Evolutionary conservation across 2,329 filamentous ascomycete species (phyloP).

Genomic region (Elsinoe arachidis): DNA sequence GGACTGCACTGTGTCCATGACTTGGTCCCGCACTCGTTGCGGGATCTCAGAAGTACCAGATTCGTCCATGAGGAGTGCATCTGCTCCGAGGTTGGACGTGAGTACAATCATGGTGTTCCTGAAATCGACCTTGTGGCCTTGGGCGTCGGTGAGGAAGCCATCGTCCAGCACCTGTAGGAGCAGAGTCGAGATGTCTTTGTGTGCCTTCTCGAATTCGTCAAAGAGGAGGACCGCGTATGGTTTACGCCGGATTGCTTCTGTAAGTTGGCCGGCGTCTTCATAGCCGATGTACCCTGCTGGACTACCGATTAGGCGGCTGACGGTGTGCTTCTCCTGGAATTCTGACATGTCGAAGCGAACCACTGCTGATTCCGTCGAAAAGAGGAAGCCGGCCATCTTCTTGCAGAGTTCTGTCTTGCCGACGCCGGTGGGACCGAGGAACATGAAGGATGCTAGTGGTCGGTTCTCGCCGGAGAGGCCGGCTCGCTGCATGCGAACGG

Average conservation of each 20-base stretch:
- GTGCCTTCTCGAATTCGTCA: conserved; percentile 96
- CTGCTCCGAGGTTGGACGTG: conserved; percentile 87
- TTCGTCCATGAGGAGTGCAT: conserved; percentile 63
- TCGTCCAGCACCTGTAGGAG: conserved; percentile 93
- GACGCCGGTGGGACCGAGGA: conserved; percentile 90
- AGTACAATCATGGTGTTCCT: conserved; percentile 93
- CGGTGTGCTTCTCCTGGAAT: conserved; percentile 94
- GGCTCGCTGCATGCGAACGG: conserved; percentile 86
- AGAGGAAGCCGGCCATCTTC: conserved; percentile 86
- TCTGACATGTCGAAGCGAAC: conserved; percentile 96
- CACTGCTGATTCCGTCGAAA: conserved; percentile 83
- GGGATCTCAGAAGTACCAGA: conserved; percentile 45
- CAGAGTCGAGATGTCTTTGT: conserved; percentile 85
- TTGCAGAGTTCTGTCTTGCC: conserved; percentile 98
- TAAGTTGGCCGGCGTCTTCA: conserved; percentile 91
- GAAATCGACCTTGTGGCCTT: conserved; percentile 96
- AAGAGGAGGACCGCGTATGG: conserved; percentile 92
- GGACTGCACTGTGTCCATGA: conserved; percentile 76
- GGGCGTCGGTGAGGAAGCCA: conserved; percentile 87
- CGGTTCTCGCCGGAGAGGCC: conserved; percentile 86
- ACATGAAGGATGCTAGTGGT: conserved; percentile 92
- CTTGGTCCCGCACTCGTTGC: conserved; percentile 62
- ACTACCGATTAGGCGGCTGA: conserved; percentile 83
- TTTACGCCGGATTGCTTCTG: conserved; percentile 88
- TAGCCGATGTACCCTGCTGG: conserved; percentile 95